A percentile compares a stretch with the other conserved stretches of the same genome.
These are phyloP conservation scores for Phytopythium aichiense DNA, from an alignment of 352 stramenopile genomes.

Conservation along the genomic window DNA sequence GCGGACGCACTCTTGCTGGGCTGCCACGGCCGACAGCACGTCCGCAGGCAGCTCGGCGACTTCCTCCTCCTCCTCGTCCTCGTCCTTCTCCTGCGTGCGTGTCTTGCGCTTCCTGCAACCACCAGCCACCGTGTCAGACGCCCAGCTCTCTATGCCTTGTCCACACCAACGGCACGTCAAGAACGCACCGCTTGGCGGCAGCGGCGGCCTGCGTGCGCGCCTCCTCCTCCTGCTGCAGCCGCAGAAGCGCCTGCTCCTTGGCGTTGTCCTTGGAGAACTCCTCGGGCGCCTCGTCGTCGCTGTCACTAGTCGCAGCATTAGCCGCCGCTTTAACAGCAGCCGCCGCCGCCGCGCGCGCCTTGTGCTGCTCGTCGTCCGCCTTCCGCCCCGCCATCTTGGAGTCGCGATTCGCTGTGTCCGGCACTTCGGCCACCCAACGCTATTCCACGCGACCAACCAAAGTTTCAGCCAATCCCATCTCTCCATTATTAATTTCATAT, in stretches of 20 bases:
- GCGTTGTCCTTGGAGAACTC: constrained; percentile 72
- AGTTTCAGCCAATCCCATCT: constrained; percentile 28
- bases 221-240: constrained; percentile 46
- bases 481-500: background rate
- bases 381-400: background rate
- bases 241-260: constrained; percentile 43
- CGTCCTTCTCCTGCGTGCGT: constrained; percentile 14
- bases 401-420: background rate
- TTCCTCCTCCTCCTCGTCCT: constrained; percentile 14
- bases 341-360: constrained; percentile 8
- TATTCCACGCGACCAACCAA: constrained; percentile 8
- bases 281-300: constrained; percentile 75
- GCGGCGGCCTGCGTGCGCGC: constrained; percentile 29
- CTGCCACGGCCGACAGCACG: constrained; percentile 60
- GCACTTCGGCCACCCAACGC: background rate
- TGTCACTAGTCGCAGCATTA: constrained; percentile 20
- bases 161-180: background rate
- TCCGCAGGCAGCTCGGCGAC: constrained; percentile 56
- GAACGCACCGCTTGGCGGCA: constrained; percentile 41
- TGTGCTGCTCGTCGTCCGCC: constrained; percentile 22
- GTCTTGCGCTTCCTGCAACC: constrained; percentile 47
- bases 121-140: constrained; percentile 6
- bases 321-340: constrained; percentile 10
- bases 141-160: background rate
- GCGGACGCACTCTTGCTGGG: constrained; percentile 45